These are phyloP conservation scores for Septoria petroselini DNA, from an alignment of 2,329 filamentous ascomycete genomes.

Conservation along the genomic window DNA sequence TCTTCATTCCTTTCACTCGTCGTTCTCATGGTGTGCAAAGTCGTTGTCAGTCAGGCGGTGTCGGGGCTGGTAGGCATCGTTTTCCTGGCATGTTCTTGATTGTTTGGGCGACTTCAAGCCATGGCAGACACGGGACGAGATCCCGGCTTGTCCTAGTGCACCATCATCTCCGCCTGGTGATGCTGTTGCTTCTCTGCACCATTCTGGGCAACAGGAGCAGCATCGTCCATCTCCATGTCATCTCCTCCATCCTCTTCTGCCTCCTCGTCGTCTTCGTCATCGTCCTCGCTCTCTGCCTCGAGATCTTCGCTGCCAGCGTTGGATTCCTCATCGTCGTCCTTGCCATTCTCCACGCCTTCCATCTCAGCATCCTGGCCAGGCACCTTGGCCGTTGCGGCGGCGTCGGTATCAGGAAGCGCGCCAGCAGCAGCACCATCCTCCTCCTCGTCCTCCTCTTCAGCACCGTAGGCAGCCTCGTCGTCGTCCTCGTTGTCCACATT, in stretches of 20 bases:
- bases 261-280: slow-evolving; percentile 43
- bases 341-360: slow-evolving; percentile 61
- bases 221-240: slow-evolving; percentile 35
- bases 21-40: background rate
- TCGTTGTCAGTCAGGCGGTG: background rate
- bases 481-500: slow-evolving; percentile 85
- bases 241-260: slow-evolving; percentile 38
- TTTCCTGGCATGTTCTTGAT: no score
- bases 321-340: slow-evolving; percentile 66
- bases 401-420: slow-evolving; percentile 42
- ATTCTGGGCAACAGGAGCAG: slow-evolving; percentile 17
- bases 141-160: slow-evolving; percentile 15
- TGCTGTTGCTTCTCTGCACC: slow-evolving; percentile 13
- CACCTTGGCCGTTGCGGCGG: slow-evolving; percentile 14
- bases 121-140: background rate
- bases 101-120: no score
- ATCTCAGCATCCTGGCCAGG: slow-evolving; percentile 66
- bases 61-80: no score
- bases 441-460: slow-evolving; percentile 72
- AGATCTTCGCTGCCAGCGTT: slow-evolving; percentile 59
- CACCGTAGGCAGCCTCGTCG: slow-evolving; percentile 81
- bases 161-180: slow-evolving; percentile 17
- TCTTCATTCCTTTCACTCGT: background rate
- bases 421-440: slow-evolving; percentile 55
- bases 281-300: slow-evolving; percentile 44